Evolutionary conservation across 352 stramenopile genomes (phyloP).

Genomic region (Globisporangium parvum): DNA sequence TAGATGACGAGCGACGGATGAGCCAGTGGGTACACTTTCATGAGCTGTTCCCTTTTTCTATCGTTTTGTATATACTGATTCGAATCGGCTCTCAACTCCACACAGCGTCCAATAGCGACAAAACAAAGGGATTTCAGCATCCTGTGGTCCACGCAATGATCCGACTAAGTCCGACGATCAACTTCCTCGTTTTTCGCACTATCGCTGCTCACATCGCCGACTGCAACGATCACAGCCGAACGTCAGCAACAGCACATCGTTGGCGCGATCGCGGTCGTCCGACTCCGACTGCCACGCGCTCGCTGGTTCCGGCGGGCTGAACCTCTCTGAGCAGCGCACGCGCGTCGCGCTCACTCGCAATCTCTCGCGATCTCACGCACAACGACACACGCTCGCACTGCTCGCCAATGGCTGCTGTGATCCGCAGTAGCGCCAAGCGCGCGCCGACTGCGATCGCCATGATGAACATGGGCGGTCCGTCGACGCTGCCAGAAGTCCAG

Average conservation of each 20-base stretch:
- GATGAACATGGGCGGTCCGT: conserved; percentile 97
- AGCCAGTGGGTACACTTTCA: no score
- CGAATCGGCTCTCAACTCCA: no score
- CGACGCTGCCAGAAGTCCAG: conserved; percentile 92
- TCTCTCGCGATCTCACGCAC: background rate
- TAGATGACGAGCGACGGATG: no score
- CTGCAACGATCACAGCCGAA: background rate
- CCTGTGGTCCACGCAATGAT: no score
- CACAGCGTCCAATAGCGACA: no score
- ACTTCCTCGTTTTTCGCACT: no score
- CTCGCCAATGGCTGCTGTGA: conserved; percentile 1
- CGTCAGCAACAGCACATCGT: no score
- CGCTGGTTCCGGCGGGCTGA: background rate
- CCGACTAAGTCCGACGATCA: no score
- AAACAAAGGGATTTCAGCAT: no score
- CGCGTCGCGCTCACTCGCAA: background rate
- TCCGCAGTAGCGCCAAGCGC: conserved; percentile 33
- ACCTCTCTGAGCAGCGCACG: background rate
- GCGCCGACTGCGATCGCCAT: conserved; percentile 79
- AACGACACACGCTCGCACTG: background rate
- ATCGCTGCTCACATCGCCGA: no score
- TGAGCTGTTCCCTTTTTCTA: no score
- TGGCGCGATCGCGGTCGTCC: background rate
- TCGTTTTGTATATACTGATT: no score
- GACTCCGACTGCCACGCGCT: background rate